phyloP scores from a whole-genome alignment of 441 rosid genomes.

The Erodium trifolium region DNA sequence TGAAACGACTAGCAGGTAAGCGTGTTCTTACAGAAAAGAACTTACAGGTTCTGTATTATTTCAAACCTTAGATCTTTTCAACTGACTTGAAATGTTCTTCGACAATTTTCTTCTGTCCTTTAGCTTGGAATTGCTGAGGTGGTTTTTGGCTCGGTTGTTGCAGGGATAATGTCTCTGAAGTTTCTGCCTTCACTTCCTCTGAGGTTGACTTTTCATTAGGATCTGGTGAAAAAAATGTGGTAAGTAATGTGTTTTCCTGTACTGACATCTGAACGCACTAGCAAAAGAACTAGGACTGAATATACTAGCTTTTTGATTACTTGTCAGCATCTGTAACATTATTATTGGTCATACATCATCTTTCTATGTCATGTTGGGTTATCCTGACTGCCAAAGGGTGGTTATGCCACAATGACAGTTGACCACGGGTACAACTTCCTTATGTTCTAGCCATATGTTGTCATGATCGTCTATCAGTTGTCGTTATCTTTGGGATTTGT shows the following conservation, averaged over 20 bases:
- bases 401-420: conserved; percentile 7
- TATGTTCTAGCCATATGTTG: neutral
- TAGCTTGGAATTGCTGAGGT: conserved; percentile 16
- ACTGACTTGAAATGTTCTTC: neutral
- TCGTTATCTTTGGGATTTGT: conserved; percentile 11
- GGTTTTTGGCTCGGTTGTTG: conserved; percentile 18
- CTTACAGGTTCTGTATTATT: conserved; percentile 7
- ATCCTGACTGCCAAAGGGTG: neutral
- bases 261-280: conserved; percentile 7
- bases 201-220: conserved; percentile 56
- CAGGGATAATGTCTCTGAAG: conserved; percentile 45
- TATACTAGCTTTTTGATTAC: neutral
- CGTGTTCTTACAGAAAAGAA: conserved; percentile 1
- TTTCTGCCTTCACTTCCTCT: conserved; percentile 52
- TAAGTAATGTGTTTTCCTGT: conserved; percentile 28
- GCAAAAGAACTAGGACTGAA: conserved; percentile 3
- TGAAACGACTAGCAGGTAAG: conserved; percentile 35
- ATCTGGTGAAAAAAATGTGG: conserved; percentile 61
- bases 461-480: conserved; percentile 3
- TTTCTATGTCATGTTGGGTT: conserved; percentile 6
- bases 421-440: conserved; percentile 7
- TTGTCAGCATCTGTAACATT: neutral
- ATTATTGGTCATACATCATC: neutral
- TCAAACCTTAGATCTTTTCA: conserved; percentile 1
- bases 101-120: conserved; percentile 5